These are phyloP conservation scores for Zopfia rhizophila DNA, from an alignment of 2,329 filamentous ascomycete genomes.

Conservation along the genomic window DNA sequence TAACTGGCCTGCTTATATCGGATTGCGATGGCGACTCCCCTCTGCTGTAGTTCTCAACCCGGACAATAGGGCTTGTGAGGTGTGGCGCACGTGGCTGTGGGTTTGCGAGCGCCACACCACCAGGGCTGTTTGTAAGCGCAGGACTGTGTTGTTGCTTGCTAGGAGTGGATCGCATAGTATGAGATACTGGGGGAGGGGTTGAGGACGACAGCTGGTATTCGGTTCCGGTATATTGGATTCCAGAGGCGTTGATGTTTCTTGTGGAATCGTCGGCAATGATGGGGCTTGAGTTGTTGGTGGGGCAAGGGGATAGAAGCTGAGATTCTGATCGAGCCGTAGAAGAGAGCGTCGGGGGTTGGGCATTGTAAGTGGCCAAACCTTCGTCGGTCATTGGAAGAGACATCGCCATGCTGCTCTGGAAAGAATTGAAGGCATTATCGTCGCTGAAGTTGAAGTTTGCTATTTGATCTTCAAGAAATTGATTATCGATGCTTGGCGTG, in stretches of 20 bases:
- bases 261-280: slow-evolving; percentile 42
- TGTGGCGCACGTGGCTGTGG: slow-evolving; percentile 41
- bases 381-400: slow-evolving; percentile 37
- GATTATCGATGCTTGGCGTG: slow-evolving; percentile 43
- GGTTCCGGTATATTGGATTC: slow-evolving; percentile 32
- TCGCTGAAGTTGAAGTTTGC: slow-evolving; percentile 42
- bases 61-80: slow-evolving; percentile 52
- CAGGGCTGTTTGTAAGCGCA: slow-evolving; percentile 50
- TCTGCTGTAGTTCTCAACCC: slow-evolving; percentile 49
- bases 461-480: slow-evolving; percentile 43
- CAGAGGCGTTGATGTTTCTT: slow-evolving; percentile 23
- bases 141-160: slow-evolving; percentile 48
- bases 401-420: slow-evolving; percentile 38
- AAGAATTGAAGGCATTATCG: slow-evolving; percentile 32
- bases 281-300: slow-evolving; percentile 50
- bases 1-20: slow-evolving; percentile 44
- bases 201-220: slow-evolving; percentile 35
- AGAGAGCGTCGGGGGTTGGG: slow-evolving; percentile 35
- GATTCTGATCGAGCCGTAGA: slow-evolving; percentile 34
- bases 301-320: slow-evolving; percentile 48
- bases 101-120: slow-evolving; percentile 37
- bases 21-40: slow-evolving; percentile 48
- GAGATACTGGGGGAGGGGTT: slow-evolving; percentile 35
- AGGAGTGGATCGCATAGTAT: slow-evolving; percentile 38
- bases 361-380: slow-evolving; percentile 41